These are phyloP conservation scores for Komagataella mondaviorum DNA, from an alignment of 805 yeast genomes.

Conservation along the genomic window DNA sequence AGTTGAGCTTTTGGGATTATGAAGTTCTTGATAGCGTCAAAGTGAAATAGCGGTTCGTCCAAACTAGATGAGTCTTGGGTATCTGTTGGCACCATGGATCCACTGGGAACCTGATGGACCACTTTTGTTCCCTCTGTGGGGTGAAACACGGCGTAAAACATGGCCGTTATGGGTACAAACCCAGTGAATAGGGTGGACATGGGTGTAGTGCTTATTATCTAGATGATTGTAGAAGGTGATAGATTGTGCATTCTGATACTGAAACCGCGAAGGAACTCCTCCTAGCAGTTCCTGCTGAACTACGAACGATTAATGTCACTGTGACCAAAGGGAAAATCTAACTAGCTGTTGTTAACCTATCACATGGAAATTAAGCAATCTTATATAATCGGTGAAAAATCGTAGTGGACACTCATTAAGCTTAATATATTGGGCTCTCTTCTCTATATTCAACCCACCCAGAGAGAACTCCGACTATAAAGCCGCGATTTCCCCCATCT, in stretches of 20 bases:
- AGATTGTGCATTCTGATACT: background rate
- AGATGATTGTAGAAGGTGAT: background rate
- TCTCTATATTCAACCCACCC: background rate
- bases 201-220: background rate
- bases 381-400: too few species aligned
- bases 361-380: too few species aligned
- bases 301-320: too few species aligned
- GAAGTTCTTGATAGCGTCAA: constrained; percentile 79
- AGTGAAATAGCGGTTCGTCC: constrained; percentile 42
- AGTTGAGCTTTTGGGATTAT: constrained; percentile 88
- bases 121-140: constrained; percentile 94
- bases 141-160: constrained; percentile 86
- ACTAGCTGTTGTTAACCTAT: too few species aligned
- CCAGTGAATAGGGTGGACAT: constrained; percentile 22
- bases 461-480: background rate
- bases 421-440: too few species aligned
- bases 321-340: too few species aligned
- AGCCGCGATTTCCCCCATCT: background rate
- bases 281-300: too few species aligned
- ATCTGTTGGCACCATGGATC: constrained; percentile 34
- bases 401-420: background rate
- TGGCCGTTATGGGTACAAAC: constrained; percentile 77
- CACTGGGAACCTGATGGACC: constrained; percentile 79
- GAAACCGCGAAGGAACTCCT: background rate
- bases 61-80: constrained; percentile 20